Evolutionary conservation across 345 rosid species (phyloP).

Genomic region (Stellera chamaejasme): DNA sequence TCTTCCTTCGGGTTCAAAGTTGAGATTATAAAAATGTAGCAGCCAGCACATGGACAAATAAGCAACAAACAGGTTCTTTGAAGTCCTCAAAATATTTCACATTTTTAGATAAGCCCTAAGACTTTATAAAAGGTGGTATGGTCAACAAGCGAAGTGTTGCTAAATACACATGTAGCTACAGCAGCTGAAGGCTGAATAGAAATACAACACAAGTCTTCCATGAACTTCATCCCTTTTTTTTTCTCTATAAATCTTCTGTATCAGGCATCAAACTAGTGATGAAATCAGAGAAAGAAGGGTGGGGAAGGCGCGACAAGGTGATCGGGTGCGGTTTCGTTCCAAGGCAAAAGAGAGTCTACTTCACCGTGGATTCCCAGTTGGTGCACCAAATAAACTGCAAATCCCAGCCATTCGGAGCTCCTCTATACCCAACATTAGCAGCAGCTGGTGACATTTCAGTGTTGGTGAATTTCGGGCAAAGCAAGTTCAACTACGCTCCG

Average conservation of each 20-base stretch:
- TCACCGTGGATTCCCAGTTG: constrained; percentile 48
- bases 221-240: not conserved
- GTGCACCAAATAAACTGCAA: constrained; percentile 47
- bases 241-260: constrained; percentile 4
- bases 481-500: constrained; percentile 35
- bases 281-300: constrained; percentile 42
- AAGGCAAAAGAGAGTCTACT: constrained; percentile 48
- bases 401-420: constrained; percentile 47
- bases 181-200: not conserved
- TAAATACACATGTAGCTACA: not conserved
- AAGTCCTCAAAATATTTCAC: too few relatives aligned
- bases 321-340: constrained; percentile 72
- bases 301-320: constrained; percentile 39
- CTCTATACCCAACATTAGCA: constrained; percentile 54
- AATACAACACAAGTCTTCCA: not conserved
- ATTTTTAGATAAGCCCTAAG: too few relatives aligned
- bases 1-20: constrained; percentile 3
- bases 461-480: constrained; percentile 58
- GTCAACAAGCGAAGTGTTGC: too few relatives aligned
- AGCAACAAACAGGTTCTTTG: not conserved
- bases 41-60: too few relatives aligned
- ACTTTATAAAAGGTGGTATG: too few relatives aligned
- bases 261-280: constrained; percentile 59
- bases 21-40: not conserved
- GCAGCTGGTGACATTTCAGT: constrained; percentile 35